These are phyloP conservation scores for Eucalyptus decipiens DNA, from an alignment of 345 rosid species.

Conservation along the genomic window DNA sequence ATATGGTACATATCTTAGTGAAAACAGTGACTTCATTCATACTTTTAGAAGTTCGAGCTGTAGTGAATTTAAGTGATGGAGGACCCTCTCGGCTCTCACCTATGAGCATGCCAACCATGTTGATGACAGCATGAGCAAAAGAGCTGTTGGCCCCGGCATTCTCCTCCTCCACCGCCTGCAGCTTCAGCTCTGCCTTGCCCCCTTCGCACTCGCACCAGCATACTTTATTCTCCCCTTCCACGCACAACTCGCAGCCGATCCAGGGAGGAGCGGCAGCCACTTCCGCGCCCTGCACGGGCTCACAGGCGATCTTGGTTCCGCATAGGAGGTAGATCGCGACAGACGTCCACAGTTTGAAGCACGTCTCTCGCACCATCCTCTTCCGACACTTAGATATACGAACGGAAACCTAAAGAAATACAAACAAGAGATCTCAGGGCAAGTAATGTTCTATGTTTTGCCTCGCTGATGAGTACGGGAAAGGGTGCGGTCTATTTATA, in stretches of 20 bases:
- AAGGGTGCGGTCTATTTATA: neutral
- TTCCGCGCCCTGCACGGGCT: slow-evolving; percentile 8
- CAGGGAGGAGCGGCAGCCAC: neutral
- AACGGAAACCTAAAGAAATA: neutral
- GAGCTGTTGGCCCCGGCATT: slow-evolving; percentile 20
- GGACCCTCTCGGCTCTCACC: slow-evolving; percentile 15
- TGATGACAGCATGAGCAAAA: slow-evolving; percentile 53
- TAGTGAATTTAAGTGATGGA: neutral
- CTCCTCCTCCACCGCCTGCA: neutral
- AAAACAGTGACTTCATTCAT: too few species aligned
- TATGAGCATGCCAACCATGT: slow-evolving; percentile 85
- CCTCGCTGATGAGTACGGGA: neutral
- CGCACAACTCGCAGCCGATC: slow-evolving; percentile 11
- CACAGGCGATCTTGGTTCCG: slow-evolving; percentile 5
- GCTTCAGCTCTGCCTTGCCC: neutral
- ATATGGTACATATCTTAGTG: neutral
- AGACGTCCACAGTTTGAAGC: neutral
- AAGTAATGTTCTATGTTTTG: neutral
- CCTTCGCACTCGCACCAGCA: slow-evolving; percentile 7
- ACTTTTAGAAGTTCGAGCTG: neutral
- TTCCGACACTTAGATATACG: neutral
- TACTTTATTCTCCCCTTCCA: slow-evolving; percentile 15
- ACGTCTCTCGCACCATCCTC: neutral
- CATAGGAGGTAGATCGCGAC: neutral
- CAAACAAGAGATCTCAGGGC: neutral